Conservation (phyloP, 345 rosid genomes). For the Gynandropsis gynandra region DNA sequence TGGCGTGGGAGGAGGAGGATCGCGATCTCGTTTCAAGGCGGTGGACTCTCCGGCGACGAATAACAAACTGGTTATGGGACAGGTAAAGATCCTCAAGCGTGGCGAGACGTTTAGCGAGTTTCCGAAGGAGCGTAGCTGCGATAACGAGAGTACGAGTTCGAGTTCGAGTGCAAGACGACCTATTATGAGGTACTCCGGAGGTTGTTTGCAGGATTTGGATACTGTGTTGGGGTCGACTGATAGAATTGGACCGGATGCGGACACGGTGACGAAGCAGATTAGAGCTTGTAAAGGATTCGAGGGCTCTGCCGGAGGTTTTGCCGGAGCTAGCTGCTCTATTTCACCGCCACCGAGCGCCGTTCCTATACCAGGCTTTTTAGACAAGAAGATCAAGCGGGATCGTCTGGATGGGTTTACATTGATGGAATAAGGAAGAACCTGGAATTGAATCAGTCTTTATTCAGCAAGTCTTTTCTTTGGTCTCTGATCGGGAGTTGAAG, state of each 20-base stretch:
- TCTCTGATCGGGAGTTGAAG: too few relatives aligned
- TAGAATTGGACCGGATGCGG: conserved; percentile 49
- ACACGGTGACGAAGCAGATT: conserved; percentile 33
- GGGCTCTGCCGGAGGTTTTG: conserved; percentile 20
- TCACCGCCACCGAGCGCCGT: conserved; percentile 63
- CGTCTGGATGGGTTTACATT: background rate
- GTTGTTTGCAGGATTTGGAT: conserved; percentile 22
- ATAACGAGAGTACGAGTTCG: background rate
- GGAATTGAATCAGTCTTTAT: too few relatives aligned
- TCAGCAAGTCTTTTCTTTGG: too few relatives aligned
- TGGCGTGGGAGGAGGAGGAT: background rate
- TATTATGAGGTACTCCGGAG: background rate
- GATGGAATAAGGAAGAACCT: background rate
- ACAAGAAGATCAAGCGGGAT: conserved; percentile 20
- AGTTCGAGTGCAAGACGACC: conserved; percentile 5
- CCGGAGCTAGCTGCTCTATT: conserved; percentile 27
- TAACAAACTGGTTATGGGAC: conserved; percentile 39
- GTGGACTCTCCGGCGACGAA: conserved; percentile 27
- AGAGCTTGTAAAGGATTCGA: conserved; percentile 17
- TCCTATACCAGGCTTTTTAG: conserved; percentile 48
- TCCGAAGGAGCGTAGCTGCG: background rate
- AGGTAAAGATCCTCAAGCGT: conserved; percentile 62
- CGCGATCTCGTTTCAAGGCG: too few relatives aligned
- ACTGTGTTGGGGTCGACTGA: conserved; percentile 35
- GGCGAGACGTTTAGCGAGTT: conserved; percentile 36